Base-by-base conservation (phyloP, 441 rosid genomes). In the Aleurites moluccanus region DNA sequence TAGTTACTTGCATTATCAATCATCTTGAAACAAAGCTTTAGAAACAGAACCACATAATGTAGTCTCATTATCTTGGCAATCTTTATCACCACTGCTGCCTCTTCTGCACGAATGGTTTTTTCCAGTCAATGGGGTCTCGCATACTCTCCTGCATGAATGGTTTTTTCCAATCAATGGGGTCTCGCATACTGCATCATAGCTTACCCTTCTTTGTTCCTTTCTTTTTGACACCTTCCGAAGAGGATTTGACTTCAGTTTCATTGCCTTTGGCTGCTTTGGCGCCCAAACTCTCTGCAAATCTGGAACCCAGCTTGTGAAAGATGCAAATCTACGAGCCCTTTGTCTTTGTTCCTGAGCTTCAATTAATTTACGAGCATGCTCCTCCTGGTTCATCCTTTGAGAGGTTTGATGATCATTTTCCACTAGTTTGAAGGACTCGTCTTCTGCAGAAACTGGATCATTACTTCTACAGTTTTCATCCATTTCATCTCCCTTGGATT, bases 251-350 rank as follows among this genome's bases (percentile, higher is more conserved):
- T 79, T 87, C 18, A 33, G 55, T 61, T 84, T 88, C 75, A 10
- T 70, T 11, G 86, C 67, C 64, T 73, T 84, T 0, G 71, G 76
- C 74, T 86, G 92, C 83, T 90, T 91, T 40, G 97, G 95, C 45
- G 94, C 97, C 96, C 96, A 93, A 56, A 95, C 97, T 83, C 91
- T 84, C 81, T 85, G 93, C 79, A 95, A 86, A 82, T 93, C 94
- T 15, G 97, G 98, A 81, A 81, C 82, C 92, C 97, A 86, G 72
- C 92, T 95, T 9, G 94, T 86, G 82, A 88, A 90, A 65, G 93
- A 86, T 61, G 96, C 85, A 77, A 91, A 88, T 62, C 91, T 88
- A 73, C 89, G 81, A 74, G 95, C 98, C 81, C 97, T 83, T 80
- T 93, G 93, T 79, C 98, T 88, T 76, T 82, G 84, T 63, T 87